Conservation (phyloP, 2,329 filamentous ascomycete genomes). For the Pseudonectria buxi region DNA sequence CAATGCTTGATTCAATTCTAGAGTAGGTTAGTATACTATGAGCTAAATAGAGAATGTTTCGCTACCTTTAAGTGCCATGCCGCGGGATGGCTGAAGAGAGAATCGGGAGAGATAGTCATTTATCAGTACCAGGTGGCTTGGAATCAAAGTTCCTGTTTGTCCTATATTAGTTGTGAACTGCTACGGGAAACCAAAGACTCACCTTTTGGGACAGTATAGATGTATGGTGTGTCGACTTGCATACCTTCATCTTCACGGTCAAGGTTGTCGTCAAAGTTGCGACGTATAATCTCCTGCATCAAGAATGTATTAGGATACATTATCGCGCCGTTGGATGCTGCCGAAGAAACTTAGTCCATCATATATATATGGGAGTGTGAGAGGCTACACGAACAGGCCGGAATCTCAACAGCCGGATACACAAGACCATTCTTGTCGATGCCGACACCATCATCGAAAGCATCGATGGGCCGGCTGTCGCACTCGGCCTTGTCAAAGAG, state of each 20-base stretch:
- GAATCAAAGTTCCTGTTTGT: conserved; percentile 7
- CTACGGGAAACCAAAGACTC: background rate
- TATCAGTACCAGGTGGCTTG: conserved; percentile 9
- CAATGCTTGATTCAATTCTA: conserved; percentile 9
- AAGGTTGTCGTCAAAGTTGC: conserved; percentile 9
- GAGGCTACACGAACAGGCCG: too few relatives aligned
- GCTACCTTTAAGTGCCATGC: conserved; percentile 12
- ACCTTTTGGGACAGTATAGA: conserved; percentile 12
- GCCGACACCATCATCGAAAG: conserved; percentile 6
- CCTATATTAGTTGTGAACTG: background rate
- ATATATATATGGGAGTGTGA: too few relatives aligned
- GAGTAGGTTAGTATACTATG: background rate
- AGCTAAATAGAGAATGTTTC: background rate
- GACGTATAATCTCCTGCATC: conserved; percentile 11
- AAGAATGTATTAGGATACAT: conserved; percentile 18
- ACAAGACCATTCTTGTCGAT: conserved; percentile 7
- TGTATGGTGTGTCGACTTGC: conserved; percentile 5
- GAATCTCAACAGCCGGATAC: conserved; percentile 8
- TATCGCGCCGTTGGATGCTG: conserved; percentile 12
- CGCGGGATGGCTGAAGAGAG: conserved; percentile 13
- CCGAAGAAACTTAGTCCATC: background rate
- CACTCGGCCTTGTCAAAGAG: conserved; percentile 7
- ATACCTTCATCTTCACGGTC: conserved; percentile 8
- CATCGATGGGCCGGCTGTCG: background rate
- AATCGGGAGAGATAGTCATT: conserved; percentile 10